Base-by-base conservation (phyloP, 371 early-diverging fungal genomes). In the Rhizopus stolonifer region DNA sequence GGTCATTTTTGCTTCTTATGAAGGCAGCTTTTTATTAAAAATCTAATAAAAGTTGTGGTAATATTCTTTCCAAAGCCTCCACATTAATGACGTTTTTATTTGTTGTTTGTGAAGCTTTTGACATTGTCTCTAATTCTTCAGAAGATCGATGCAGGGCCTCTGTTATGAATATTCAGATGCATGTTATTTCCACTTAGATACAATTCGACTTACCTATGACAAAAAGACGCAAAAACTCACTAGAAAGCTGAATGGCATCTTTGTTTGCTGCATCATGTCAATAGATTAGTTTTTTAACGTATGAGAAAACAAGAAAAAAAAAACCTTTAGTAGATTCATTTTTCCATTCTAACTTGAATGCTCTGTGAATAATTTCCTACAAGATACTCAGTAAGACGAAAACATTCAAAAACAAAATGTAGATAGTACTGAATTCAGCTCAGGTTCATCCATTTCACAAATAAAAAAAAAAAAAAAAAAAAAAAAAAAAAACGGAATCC, bases 141-240 rank as follows among this genome's bases (percentile, higher is more conserved):
- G 63, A 49, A 11, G 63, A 49, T 26, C 63, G 33, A 54, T 63
- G 54, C 7, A 63, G n/a, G 9, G 63, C 63, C 54, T 63, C 63
- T 62, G 26, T 23, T 15, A 17, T 29, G 31, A 29, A 29, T 29
- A 10, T 29, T 29, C 10, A 10, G 5, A 25, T 44, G 15, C n/a
- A n/a, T n/a, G n/a, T n/a, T n/a, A n/a, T n/a, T n/a, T n/a, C n/a
- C n/a, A n/a, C n/a, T n/a, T n/a, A n/a, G n/a, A n/a, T n/a, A n/a
- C n/a, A 9, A 0, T 3, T 14, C n/a, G 1, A 7, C 4, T 43
- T 58, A 63, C 63, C 75, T 49, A 62, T 47, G 18, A 63, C 64
- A 32, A 74, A 69, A 19, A 71, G 32, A 0, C 72, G 40, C 21
- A 74, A 45, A 45, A 67, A 69, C 40, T 74, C 72, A 22, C 64